Percentiles rank a stretch among this genome's conserved stretches.
These are phyloP conservation scores for Chrysosphaeria jannelii DNA, from an alignment of 2,329 filamentous ascomycete species.

Conservation along the genomic window DNA sequence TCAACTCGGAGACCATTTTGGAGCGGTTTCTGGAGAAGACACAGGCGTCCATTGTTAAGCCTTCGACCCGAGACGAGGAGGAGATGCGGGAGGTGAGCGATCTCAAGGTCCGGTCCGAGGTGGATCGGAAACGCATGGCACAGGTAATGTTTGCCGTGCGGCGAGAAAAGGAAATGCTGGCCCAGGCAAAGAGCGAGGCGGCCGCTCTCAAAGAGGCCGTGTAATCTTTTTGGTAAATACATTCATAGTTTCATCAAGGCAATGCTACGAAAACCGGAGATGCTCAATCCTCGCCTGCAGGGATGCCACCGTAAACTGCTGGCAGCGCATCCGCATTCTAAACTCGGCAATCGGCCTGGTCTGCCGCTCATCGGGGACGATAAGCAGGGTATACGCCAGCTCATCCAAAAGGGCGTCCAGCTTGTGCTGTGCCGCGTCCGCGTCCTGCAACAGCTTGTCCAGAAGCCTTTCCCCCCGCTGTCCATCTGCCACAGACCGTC, in stretches of 20 bases:
- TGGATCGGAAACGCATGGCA: slow-evolving; percentile 22
- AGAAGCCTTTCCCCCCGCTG: too few species aligned
- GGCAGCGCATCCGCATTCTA: too few species aligned
- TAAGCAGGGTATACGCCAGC: too few species aligned
- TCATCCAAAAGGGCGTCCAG: too few species aligned
- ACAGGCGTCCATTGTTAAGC: slow-evolving; percentile 22
- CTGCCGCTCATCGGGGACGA: too few species aligned
- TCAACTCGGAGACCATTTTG: slow-evolving; percentile 30
- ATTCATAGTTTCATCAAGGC: too few species aligned
- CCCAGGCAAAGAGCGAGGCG: slow-evolving; percentile 20
- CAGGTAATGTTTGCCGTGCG: slow-evolving; percentile 24
- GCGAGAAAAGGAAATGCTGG: slow-evolving; percentile 27
- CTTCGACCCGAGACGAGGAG: slow-evolving; percentile 34
- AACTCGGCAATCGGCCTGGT: too few species aligned
- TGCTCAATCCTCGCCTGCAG: too few species aligned
- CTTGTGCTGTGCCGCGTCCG: too few species aligned
- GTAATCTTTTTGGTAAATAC: background rate
- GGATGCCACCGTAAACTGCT: too few species aligned
- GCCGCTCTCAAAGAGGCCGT: slow-evolving; percentile 12
- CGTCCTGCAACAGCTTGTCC: too few species aligned
- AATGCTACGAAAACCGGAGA: slow-evolving; percentile 1
- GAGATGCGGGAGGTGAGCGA: slow-evolving; percentile 24
- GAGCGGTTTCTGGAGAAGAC: slow-evolving; percentile 29
- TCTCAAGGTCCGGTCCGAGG: slow-evolving; percentile 16
- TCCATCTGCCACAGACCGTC: too few species aligned